A percentile compares a stretch with the other conserved stretches of the same genome.
Conservation (phyloP, 192 early-diverging fungal genomes). For the Rhizophagus prolifer region DNA sequence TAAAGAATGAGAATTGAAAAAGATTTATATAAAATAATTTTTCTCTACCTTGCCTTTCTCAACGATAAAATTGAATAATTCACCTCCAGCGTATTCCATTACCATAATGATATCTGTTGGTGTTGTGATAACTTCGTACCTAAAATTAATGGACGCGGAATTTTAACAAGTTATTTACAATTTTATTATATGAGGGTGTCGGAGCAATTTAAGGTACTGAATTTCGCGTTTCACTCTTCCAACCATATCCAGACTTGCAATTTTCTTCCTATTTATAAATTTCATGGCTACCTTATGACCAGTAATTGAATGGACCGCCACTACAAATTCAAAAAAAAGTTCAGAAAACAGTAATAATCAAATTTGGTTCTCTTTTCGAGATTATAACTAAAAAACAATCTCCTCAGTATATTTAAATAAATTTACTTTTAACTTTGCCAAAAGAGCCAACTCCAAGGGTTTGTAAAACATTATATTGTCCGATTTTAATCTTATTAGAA, state of each 20-base stretch:
- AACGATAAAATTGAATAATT: conserved; percentile 85
- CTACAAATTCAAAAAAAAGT: conserved; percentile 46
- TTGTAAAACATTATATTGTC: conserved; percentile 91
- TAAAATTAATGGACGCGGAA: conserved; percentile 32
- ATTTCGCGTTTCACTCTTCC: conserved; percentile 95
- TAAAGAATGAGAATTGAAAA: neutral
- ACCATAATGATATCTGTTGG: conserved; percentile 97
- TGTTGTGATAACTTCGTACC: conserved; percentile 96
- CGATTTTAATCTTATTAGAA: conserved; percentile 60
- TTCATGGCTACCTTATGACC: conserved; percentile 96
- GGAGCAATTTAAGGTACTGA: conserved; percentile 89
- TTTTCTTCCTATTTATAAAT: conserved; percentile 90
- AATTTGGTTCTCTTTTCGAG: neutral
- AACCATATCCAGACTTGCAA: conserved; percentile 94
- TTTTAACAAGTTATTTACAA: conserved; percentile 54
- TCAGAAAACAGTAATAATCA: neutral
- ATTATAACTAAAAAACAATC: neutral
- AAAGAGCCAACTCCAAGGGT: conserved; percentile 97
- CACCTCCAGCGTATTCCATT: conserved; percentile 82
- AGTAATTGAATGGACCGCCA: conserved; percentile 94
- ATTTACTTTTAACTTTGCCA: conserved; percentile 94
- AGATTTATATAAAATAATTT: neutral
- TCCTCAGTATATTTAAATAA: neutral
- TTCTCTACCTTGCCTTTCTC: conserved; percentile 62
- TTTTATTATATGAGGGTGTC: conserved; percentile 99